Base-by-base conservation (phyloP, 2,329 filamentous ascomycete species). In the Podosphaera leucotricha region DNA sequence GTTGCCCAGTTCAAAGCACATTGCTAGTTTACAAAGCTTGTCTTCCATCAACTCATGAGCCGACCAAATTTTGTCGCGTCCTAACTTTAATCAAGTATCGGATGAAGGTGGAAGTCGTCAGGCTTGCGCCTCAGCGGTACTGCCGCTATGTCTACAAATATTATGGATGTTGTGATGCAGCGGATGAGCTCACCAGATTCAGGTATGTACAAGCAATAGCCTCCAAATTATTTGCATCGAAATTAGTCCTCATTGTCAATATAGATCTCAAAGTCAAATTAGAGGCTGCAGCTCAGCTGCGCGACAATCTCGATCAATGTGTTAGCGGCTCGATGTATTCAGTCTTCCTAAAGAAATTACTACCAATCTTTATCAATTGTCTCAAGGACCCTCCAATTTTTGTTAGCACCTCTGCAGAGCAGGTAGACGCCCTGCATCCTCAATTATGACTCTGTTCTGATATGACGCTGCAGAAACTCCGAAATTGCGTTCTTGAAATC, bases 401-500 rank as follows among this genome's bases (percentile, higher is more conserved):
- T 59, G 79, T 87, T 53, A 93, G 82, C 60, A 83, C 78, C 55
- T 92, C 84, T 2, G 70, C 76, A 43, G 90, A 98, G 58, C 90
- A 95, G 70, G 80, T 85, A 61, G 58, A 70, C 54, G 44, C 3
- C 26, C 5, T 15, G 37, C n/a, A 16, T 37, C 30, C 38, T 6
- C 15, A 36, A 20, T 18, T 3, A 20, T 38, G 2, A 36, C n/a
- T 26, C 10, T 16, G 35, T 39, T 41, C 45, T 44, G 38, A 52
- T 18, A 21, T 15, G 11, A 18, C 18, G 44, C 36, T 38, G 36
- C 52, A 83, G 76, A 92, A 85, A 72, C 67, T 98, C 51, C 83
- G 90, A 50, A 90, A 90, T 59, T 92, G 81, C 59, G 72, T 92
- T 41, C 77, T 99, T 53, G 92, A 98, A 62, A 93, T 94, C 52